Percentiles rank a stretch among this genome's conserved stretches.
Evolutionary conservation across 768 basidiomycete genomes (phyloP).

Genomic region (Russula sp.): DNA sequence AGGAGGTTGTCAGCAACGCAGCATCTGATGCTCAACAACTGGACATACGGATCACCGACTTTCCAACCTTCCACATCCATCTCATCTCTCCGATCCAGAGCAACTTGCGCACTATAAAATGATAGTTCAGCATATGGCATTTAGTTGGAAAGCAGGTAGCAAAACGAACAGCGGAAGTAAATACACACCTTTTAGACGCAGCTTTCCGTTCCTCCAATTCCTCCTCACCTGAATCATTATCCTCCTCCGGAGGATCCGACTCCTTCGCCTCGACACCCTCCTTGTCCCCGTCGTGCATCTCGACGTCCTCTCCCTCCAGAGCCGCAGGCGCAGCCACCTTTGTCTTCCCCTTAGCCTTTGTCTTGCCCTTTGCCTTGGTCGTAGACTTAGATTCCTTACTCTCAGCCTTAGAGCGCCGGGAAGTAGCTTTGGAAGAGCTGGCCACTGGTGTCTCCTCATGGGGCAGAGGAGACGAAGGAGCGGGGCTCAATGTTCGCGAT

Average conservation of each 20-base stretch:
- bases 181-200: conserved; percentile 64
- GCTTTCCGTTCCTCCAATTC: conserved; percentile 45
- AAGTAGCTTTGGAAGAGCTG: conserved; percentile 7
- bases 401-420: conserved; percentile 6
- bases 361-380: conserved; percentile 24
- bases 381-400: conserved; percentile 13
- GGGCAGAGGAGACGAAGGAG: background rate
- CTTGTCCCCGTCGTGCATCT: conserved; percentile 23
- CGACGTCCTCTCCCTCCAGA: conserved; percentile 25
- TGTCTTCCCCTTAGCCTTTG: conserved; percentile 22
- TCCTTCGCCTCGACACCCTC: conserved; percentile 33
- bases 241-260: conserved; percentile 32
- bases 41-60: conserved; percentile 72
- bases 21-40: conserved; percentile 8
- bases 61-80: conserved; percentile 87
- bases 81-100: conserved; percentile 55
- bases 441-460: conserved; percentile 3
- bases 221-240: conserved; percentile 42
- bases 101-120: conserved; percentile 59
- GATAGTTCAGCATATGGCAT: conserved; percentile 2
- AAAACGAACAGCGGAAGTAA: background rate
- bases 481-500: conserved; percentile 12
- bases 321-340: conserved; percentile 18
- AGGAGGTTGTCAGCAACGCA: background rate
- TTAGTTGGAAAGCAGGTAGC: background rate